Conservation (phyloP, 78 protist genomes). For the Dictyostelium purpureum region DNA sequence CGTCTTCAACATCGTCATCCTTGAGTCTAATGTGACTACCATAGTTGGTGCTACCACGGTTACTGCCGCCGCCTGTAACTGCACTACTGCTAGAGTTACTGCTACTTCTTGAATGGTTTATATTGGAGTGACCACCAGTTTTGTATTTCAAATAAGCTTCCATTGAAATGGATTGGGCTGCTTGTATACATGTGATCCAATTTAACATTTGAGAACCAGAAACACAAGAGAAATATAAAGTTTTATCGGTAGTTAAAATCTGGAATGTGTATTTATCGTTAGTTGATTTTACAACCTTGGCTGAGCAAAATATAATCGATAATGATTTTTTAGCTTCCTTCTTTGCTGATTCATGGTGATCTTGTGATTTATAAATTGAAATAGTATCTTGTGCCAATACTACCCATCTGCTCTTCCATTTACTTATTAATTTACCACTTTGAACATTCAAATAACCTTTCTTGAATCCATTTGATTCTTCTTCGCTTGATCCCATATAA, state of each 20-base stretch:
- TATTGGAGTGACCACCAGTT: background rate
- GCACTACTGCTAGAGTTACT: background rate
- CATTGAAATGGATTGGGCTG: constrained; percentile 72
- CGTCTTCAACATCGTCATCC: constrained; percentile 56
- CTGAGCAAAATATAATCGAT: constrained; percentile 62
- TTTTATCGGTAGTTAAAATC: constrained; percentile 60
- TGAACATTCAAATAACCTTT: constrained; percentile 34
- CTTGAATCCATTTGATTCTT: constrained; percentile 33
- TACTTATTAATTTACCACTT: constrained; percentile 52
- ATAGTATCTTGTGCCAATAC: constrained; percentile 33
- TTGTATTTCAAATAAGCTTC: constrained; percentile 61
- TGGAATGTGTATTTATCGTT: constrained; percentile 76
- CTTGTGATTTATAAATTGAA: constrained; percentile 66
- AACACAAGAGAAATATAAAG: constrained; percentile 44
- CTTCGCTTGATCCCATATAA: background rate
- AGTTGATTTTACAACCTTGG: constrained; percentile 69
- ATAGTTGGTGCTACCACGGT: background rate
- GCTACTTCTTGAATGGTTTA: background rate
- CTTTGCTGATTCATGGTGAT: constrained; percentile 17
- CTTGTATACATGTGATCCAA: constrained; percentile 64
- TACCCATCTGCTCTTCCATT: constrained; percentile 77
- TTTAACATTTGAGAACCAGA: constrained; percentile 48
- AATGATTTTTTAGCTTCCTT: constrained; percentile 51
- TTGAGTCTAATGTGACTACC: background rate
- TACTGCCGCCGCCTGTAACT: background rate